phyloP scores from a whole-genome alignment of 345 rosid genomes.

The Theobroma cacao region DNA sequence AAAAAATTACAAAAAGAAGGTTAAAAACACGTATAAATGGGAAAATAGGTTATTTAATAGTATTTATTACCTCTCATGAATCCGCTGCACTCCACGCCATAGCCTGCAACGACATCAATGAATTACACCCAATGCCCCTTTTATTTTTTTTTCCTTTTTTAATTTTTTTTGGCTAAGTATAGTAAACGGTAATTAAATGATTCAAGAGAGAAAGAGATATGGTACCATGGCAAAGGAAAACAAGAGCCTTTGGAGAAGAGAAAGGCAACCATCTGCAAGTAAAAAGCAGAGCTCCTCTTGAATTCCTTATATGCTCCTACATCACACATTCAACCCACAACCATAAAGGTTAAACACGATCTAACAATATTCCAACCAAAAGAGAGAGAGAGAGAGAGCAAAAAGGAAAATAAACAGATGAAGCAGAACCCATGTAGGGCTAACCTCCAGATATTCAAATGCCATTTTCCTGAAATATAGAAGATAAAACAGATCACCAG shows the following conservation, averaged over 20 bases:
- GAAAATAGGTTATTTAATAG: background rate
- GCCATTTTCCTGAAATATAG: constrained; percentile 24
- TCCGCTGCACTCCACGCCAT: constrained; percentile 92
- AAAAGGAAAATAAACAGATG: background rate
- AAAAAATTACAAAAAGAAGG: background rate
- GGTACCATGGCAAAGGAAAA: constrained; percentile 92
- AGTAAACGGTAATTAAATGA: background rate
- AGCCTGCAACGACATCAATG: constrained; percentile 63
- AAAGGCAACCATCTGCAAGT: constrained; percentile 87
- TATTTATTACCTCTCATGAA: constrained; percentile 90
- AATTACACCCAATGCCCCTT: constrained; percentile 14
- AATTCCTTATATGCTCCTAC: constrained; percentile 66
- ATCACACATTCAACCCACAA: background rate
- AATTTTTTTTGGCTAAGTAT: background rate
- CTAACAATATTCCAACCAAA: background rate
- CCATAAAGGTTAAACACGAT: background rate
- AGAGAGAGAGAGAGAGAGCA: background rate
- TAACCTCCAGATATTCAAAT: constrained; percentile 46
- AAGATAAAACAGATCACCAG: background rate
- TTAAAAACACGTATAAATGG: background rate
- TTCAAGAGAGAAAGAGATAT: background rate
- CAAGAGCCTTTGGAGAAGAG: constrained; percentile 74
- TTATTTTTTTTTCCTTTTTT: background rate
- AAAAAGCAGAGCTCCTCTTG: constrained; percentile 71
- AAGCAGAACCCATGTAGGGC: background rate